Conservation (phyloP, 345 rosid species). For the Fremontodendron californicum region DNA sequence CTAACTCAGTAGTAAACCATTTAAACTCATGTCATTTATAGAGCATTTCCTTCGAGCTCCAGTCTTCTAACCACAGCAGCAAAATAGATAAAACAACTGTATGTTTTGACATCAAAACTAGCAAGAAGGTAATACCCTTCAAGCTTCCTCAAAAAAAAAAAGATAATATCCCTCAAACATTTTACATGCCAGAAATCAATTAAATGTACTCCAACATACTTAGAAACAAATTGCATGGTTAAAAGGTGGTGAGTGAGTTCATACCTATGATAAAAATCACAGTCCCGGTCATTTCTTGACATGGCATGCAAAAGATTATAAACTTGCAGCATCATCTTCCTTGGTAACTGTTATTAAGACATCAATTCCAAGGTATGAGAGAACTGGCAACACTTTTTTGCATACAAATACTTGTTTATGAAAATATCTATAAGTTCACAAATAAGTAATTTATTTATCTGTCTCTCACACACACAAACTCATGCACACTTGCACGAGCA, state of each 20-base stretch:
- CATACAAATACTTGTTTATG: not conserved
- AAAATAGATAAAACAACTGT: not conserved
- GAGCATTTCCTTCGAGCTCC: not conserved
- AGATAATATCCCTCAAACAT: not conserved
- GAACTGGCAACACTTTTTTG: not conserved
- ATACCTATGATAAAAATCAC: conserved; percentile 98
- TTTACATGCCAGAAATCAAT: conserved; percentile 12
- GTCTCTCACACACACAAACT: not conserved
- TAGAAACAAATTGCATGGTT: not conserved
- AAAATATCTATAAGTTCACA: not conserved
- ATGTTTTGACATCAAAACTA: not conserved
- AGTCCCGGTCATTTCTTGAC: conserved; percentile 90
- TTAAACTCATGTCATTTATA: not conserved
- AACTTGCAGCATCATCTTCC: conserved; percentile 95
- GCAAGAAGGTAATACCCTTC: not conserved
- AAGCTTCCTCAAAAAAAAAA: not conserved
- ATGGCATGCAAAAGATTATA: conserved; percentile 91
- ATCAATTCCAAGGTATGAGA: conserved; percentile 21
- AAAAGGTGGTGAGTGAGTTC: conserved; percentile 16
- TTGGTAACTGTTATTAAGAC: conserved; percentile 63
- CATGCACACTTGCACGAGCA: not conserved
- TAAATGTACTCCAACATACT: not conserved
- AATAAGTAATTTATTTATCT: not conserved
- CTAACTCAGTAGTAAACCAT: not conserved
- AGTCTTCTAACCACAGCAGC: not conserved